Evolutionary conservation across 495 filamentous ascomycete genomes (phyloP), one percentile per base, ranked within the genome.

Genomic region (Talaromyces liani): DNA sequence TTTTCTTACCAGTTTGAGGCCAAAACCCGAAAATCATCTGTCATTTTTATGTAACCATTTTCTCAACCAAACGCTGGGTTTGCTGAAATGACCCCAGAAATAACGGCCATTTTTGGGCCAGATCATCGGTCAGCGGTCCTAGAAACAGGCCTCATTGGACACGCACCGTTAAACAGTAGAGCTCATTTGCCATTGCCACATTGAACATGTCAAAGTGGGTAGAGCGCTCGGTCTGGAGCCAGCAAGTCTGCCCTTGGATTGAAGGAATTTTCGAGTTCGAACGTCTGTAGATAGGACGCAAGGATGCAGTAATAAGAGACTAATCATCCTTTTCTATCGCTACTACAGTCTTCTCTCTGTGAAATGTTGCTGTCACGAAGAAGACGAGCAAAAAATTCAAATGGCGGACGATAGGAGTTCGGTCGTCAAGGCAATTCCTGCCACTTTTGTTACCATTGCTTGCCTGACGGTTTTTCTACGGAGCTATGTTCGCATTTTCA

Each of bases 401-500:
- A 59, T 59, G 57, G 34, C 57, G 10, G 58, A 67, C 59, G 66
- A 71, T 53, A 72, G 77, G 64, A 69, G 61, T 18, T 57, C 68
- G 55, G 72, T 72, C 45, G 72, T 77, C 29, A 63, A 62, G 60
- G 68, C 66, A 41, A 71, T 77, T 24, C 73, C 77, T 51, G 76
- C 77, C 58, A 69, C 67, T 58, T 75, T 80, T 58, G 64, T 77
- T 68, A 58, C 72, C 0, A 66, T 81, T 6, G 78, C 77, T 8
- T 41, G 34, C 10, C 59, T 77, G 5, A 61, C 76, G n/a, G 75
- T 80, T 7, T 56, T 74, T 22, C 59, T 79, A 56, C 75, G 79
- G 24, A 74, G 76, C 58, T 81, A 80, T 68, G 77, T 80, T 33
- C 76, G 79, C 12, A 66, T 65, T 27, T 67, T 63, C 36, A 33